Conservation (phyloP, 306 rosid species). For the Medicago ruthenica region DNA sequence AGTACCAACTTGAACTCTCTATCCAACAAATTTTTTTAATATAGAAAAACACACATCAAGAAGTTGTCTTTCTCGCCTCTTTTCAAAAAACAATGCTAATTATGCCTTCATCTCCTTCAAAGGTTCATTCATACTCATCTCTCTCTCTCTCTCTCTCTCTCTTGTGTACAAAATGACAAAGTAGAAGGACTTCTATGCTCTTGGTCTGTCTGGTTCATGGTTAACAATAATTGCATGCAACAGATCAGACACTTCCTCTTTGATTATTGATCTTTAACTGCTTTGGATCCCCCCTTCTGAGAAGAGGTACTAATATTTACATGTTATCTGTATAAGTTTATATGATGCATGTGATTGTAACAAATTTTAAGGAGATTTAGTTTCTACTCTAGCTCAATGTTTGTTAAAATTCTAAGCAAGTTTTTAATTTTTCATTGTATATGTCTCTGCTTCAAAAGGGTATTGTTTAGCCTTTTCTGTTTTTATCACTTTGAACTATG, state of each 20-base stretch:
- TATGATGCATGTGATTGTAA: slow-evolving; percentile 25
- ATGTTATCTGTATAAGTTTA: not conserved
- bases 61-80: slow-evolving; percentile 43
- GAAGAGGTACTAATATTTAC: slow-evolving; percentile 6
- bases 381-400: slow-evolving; percentile 7
- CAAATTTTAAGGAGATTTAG: not conserved
- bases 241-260: not conserved
- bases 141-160: slow-evolving; percentile 47
- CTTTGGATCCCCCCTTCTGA: slow-evolving; percentile 23
- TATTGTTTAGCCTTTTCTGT: slow-evolving; percentile 31
- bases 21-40: slow-evolving; percentile 32
- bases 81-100: slow-evolving; percentile 42
- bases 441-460: slow-evolving; percentile 30
- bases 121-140: slow-evolving; percentile 52
- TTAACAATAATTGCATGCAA: not conserved
- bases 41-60: slow-evolving; percentile 39
- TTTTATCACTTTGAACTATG: slow-evolving; percentile 1
- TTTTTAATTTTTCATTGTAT: slow-evolving; percentile 13
- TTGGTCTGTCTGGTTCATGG: not conserved
- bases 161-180: slow-evolving; percentile 31
- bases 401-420: slow-evolving; percentile 14
- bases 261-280: not conserved
- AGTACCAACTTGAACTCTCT: slow-evolving; percentile 48
- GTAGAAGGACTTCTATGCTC: not conserved
- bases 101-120: slow-evolving; percentile 39